phyloP scores from a whole-genome alignment of 768 basidiomycete species.

The Melanogaster broomeanus region DNA sequence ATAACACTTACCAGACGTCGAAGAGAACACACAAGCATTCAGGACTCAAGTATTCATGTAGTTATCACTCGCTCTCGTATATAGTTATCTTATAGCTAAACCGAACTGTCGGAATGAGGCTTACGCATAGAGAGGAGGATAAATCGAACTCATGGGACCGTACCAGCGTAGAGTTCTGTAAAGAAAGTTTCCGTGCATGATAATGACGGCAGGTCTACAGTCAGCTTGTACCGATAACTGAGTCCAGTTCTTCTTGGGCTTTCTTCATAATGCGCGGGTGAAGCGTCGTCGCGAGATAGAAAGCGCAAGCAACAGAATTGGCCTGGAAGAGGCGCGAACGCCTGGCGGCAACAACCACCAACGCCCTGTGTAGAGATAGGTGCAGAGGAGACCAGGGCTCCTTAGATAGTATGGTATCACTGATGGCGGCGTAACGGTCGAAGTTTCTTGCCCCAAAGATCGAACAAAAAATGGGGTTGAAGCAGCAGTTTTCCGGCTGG shows the following conservation, averaged over 20 bases:
- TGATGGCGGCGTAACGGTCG: too few relatives aligned
- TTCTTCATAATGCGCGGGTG: slow-evolving; percentile 27
- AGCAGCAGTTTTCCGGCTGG: too few relatives aligned
- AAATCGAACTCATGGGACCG: slow-evolving; percentile 9
- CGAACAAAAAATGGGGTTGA: too few relatives aligned
- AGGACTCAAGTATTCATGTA: slow-evolving; percentile 23
- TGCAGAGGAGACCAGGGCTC: too few relatives aligned
- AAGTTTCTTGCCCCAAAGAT: too few relatives aligned
- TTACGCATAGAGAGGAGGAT: not conserved
- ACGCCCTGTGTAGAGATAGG: too few relatives aligned
- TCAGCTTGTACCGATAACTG: slow-evolving; percentile 20
- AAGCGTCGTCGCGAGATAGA: slow-evolving; percentile 30
- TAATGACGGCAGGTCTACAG: slow-evolving; percentile 22
- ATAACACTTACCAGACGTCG: slow-evolving; percentile 15
- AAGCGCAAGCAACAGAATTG: slow-evolving; percentile 8
- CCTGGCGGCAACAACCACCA: not conserved
- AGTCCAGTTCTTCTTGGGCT: slow-evolving; percentile 28
- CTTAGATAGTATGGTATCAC: too few relatives aligned
- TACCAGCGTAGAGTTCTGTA: slow-evolving; percentile 26
- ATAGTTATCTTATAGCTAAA: slow-evolving; percentile 9
- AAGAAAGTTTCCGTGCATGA: slow-evolving; percentile 29
- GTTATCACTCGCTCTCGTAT: slow-evolving; percentile 7
- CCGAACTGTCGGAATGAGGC: not conserved
- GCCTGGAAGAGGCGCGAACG: slow-evolving; percentile 4
- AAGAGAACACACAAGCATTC: slow-evolving; percentile 12